Evolutionary conservation across 148 eudicot species (phyloP), one percentile per base, ranked within the genome.

Genomic region (Camellia lanceoleosa): DNA sequence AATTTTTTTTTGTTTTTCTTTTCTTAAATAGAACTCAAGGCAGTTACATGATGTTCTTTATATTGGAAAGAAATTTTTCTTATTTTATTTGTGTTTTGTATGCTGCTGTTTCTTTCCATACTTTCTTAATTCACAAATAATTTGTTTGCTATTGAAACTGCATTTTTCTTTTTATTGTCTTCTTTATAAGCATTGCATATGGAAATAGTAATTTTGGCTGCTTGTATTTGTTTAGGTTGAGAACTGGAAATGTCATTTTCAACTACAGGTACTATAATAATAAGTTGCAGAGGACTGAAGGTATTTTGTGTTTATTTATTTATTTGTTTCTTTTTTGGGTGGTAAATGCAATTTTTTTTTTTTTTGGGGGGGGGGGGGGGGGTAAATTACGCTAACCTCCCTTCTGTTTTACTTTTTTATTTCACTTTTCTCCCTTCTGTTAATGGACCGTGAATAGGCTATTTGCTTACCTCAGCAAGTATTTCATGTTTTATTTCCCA

Each of bases 211-310:
- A 30, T 46, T 43, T 80, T 62, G 23, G 68, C 61, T 78, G 80
- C 82, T 75, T 82, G 78, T 58, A 19, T 70, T 54, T 76, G 13
- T 55, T 79, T 82, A 95, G 98, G 97, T 89, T 95, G 90, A 93
- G 98, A 87, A 84, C 91, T 52, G 94, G 98, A 81, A 95, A 93
- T 86, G 97, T 95, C 56, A 79, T 95, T 74, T 95, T 92, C 86
- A 95, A 90, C 90, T 95, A 93, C 85, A 84, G 82, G 69, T 92
- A 95, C 79, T 88, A 89, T 79, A 87, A 89, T 80, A 90, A 91
- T 83, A 88, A 75, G 84, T 66, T 93, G 88, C 90, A 89, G 82
- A 91, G 85, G 85, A 90, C 93, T 82, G 98, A 95, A 95, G 97
- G 97, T 95, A 84, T 75, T 78, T 30, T 30, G 38, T 30, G 38